phyloP scores from a whole-genome alignment of 345 rosid genomes.

The Linum usitatissimum region DNA sequence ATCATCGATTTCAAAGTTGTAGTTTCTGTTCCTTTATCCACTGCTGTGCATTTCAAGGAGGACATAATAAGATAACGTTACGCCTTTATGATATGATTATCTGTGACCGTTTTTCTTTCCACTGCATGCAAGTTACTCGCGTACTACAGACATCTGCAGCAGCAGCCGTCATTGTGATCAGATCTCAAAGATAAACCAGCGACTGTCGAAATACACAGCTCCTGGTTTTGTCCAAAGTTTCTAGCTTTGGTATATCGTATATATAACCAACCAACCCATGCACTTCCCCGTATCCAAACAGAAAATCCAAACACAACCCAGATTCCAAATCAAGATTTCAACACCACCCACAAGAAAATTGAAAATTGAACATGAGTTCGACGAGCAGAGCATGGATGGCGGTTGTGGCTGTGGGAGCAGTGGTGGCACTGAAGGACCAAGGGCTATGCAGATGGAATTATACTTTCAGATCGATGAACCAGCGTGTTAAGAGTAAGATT shows the following conservation, averaged over 20 bases:
- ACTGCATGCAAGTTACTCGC: no score
- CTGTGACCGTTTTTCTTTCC: no score
- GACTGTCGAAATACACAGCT: neutral
- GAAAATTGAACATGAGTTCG: conserved; percentile 12
- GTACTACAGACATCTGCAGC: no score
- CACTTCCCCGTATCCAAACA: neutral
- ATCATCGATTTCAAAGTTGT: no score
- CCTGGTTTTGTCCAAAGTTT: neutral
- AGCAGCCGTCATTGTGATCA: no score
- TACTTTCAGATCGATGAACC: conserved; percentile 27
- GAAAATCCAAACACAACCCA: neutral
- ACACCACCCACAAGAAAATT: neutral
- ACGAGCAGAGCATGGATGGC: conserved; percentile 40
- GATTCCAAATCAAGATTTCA: neutral
- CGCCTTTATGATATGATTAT: no score
- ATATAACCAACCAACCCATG: neutral
- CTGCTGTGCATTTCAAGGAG: no score
- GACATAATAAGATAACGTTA: no score
- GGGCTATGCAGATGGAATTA: conserved; percentile 55
- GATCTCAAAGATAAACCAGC: no score
- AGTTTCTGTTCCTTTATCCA: no score
- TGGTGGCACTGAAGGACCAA: conserved; percentile 54
- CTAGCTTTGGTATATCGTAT: neutral
- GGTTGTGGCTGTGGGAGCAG: conserved; percentile 41
- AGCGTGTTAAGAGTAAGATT: conserved; percentile 30